Conservation (phyloP, 1,284 basidiomycete species). For the Tilletia caries region DNA sequence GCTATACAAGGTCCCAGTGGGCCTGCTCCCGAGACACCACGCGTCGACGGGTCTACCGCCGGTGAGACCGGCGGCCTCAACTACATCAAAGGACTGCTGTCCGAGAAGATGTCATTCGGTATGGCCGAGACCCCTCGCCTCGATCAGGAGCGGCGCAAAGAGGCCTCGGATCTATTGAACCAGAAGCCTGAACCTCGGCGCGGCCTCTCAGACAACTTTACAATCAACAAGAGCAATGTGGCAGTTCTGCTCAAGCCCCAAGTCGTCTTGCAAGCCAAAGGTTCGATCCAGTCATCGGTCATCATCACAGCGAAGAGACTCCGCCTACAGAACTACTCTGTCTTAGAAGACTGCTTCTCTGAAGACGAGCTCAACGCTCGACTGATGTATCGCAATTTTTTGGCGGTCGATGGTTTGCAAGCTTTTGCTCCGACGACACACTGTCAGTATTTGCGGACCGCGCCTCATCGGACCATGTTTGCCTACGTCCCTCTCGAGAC, state of each 20-base stretch:
- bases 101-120: constrained; percentile 30
- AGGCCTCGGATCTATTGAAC: not conserved
- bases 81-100: constrained; percentile 52
- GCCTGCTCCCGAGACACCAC: not conserved
- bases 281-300: constrained; percentile 65
- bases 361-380: constrained; percentile 82
- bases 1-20: no score
- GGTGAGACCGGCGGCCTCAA: constrained; percentile 18
- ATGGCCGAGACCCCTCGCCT: constrained; percentile 10
- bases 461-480: constrained; percentile 47
- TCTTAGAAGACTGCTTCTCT: constrained; percentile 73
- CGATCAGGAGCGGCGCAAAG: not conserved
- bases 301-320: constrained; percentile 79
- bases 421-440: constrained; percentile 71
- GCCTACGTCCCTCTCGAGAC: constrained; percentile 78
- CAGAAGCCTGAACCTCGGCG: constrained; percentile 4
- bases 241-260: constrained; percentile 87
- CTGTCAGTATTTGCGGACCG: constrained; percentile 44
- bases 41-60: constrained; percentile 11
- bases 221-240: constrained; percentile 66
- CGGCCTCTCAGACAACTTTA: constrained; percentile 54
- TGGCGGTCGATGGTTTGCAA: constrained; percentile 74
- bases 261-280: constrained; percentile 72
- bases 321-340: constrained; percentile 73
- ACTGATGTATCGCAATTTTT: constrained; percentile 79